Conservation (phyloP, 345 rosid species). For the Corymbia maculata region DNA sequence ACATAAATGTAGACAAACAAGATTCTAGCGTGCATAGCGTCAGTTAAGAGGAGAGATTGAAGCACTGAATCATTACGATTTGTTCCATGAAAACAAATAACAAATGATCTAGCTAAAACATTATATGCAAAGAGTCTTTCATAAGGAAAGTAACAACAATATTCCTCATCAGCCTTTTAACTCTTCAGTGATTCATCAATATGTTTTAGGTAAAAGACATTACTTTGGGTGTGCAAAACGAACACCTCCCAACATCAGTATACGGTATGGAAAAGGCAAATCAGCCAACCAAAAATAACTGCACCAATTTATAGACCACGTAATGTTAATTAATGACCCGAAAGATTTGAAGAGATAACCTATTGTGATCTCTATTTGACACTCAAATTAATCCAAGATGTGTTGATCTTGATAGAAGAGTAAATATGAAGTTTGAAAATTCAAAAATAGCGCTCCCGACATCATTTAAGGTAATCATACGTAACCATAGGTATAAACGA, state of each 20-base stretch:
- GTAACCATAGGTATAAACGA: neutral
- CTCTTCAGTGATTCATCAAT: neutral
- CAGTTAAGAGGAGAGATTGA: neutral
- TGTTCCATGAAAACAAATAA: neutral
- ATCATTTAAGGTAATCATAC: neutral
- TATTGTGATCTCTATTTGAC: neutral
- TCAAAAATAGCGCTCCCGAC: neutral
- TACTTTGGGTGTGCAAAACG: neutral
- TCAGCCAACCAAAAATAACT: neutral
- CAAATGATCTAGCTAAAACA: neutral
- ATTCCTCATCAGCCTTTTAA: neutral
- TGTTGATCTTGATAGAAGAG: neutral
- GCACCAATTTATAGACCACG: neutral
- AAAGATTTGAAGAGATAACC: neutral
- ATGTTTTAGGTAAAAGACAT: neutral
- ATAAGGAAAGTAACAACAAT: neutral
- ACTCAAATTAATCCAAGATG: neutral
- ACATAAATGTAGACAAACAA: neutral
- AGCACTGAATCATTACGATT: neutral
- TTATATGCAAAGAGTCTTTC: neutral
- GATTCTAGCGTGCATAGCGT: neutral
- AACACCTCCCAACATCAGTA: neutral
- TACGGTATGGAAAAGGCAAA: neutral
- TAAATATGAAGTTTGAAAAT: neutral
- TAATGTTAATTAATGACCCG: neutral